Evolutionary conservation across 2,329 filamentous ascomycete genomes (phyloP), one percentile per base, ranked within the genome.

Genomic region (Penicillium occitanis): DNA sequence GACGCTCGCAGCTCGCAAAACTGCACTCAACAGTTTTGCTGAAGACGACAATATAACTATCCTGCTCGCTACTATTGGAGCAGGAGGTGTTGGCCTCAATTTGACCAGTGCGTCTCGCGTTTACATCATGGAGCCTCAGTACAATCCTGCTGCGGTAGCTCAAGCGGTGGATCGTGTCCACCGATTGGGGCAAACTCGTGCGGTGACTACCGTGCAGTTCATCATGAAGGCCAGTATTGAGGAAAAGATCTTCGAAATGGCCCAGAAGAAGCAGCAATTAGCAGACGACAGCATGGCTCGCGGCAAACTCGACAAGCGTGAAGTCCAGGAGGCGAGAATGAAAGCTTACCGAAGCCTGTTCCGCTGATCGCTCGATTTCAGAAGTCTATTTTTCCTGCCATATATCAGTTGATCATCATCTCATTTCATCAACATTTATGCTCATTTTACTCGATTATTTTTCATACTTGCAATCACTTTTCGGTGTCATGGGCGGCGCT

Each of bases 111-210:
- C 90, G 37, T 95, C 89, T 75, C 90, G 87, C 64, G 94, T 96
- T 14, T 98, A 95, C 76, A 91, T 98, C 72, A 98, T 99, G 94
- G 95, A 99, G 76, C 95, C 95, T 5, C 93, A 97, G 75, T 99
- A 94, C 81, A 99, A 99, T 73, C 95, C 95, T 0, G 93, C 93
- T 0, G 92, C 93, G 0, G 94, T 99, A 77, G 91, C 93, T 5
- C 95, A 99, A 79, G 95, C 95, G 1, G 86, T 98, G 7, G 95
- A 98, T 76, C 91, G 95, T 35, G 92, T 99, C 5, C 93, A 97
- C 76, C 89, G 93, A 19, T 83, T 97, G 1, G 93, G 95, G 0
- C 95, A 99, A 81, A 95, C 87, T 72, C 85, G 95, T n/a, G 87
- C 89, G 13, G 95, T 99, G 0, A 86, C 86, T n/a, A 96, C 93